Percentiles rank a stretch among this genome's conserved stretches.
These are phyloP conservation scores for Ascochyta koolunga DNA, from an alignment of 2,329 filamentous ascomycete genomes.

Conservation along the genomic window DNA sequence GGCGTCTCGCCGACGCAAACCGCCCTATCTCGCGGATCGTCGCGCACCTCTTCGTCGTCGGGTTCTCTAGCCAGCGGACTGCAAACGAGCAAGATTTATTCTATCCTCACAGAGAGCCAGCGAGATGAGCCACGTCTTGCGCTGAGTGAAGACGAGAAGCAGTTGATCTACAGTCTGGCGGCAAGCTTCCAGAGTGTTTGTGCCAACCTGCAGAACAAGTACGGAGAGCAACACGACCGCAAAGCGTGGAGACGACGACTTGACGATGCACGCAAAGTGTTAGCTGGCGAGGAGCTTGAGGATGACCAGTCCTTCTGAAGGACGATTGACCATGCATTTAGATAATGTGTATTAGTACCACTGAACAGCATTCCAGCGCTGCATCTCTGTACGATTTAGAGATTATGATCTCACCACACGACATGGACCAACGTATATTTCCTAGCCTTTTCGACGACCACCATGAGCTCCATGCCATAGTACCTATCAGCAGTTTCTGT, in stretches of 20 bases:
- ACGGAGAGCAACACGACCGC: constrained; percentile 61
- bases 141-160: constrained; percentile 61
- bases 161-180: constrained; percentile 57
- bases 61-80: constrained; percentile 40
- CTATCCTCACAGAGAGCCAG: constrained; percentile 49
- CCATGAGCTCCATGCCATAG: constrained; percentile 18
- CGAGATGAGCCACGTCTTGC: constrained; percentile 41
- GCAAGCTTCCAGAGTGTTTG: constrained; percentile 63
- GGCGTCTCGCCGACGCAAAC: constrained; percentile 38
- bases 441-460: constrained; percentile 9
- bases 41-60: constrained; percentile 40
- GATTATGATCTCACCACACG: constrained; percentile 14
- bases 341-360: constrained; percentile 40
- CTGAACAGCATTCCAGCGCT: constrained; percentile 13
- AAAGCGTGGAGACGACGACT: constrained; percentile 72
- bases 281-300: constrained; percentile 69
- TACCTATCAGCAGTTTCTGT: constrained; percentile 5
- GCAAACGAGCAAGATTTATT: constrained; percentile 50
- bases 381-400: constrained; percentile 15
- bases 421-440: constrained; percentile 7
- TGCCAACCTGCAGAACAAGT: constrained; percentile 54
- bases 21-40: constrained; percentile 32
- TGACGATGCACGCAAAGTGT: constrained; percentile 73
- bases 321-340: constrained; percentile 16
- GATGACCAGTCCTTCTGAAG: constrained; percentile 31